Conservation (phyloP, 345 rosid species). For the Litchi chinensis region DNA sequence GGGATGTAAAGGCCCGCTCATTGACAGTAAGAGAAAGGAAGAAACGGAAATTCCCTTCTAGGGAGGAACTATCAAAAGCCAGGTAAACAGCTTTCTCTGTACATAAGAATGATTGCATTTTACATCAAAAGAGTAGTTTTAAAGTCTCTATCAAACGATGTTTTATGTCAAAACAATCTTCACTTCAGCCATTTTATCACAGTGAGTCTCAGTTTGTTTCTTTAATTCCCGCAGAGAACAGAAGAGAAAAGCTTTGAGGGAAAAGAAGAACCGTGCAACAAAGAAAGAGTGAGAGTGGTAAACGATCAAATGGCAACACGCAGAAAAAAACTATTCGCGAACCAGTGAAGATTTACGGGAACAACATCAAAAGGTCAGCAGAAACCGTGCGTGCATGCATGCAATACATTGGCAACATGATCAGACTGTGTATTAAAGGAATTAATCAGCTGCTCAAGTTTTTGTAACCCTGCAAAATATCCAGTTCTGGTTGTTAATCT, state of each 20-base stretch:
- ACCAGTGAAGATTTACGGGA: background rate
- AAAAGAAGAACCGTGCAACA: conserved; percentile 22
- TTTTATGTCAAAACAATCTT: background rate
- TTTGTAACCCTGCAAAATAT: background rate
- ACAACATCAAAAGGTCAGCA: background rate
- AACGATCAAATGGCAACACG: conserved; percentile 9
- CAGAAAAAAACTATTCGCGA: background rate
- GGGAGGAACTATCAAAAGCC: conserved; percentile 59
- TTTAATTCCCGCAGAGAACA: conserved; percentile 59
- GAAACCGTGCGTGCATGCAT: background rate
- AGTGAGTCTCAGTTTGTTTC: background rate
- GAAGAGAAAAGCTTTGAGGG: conserved; percentile 64
- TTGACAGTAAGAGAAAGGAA: conserved; percentile 33
- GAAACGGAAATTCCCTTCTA: conserved; percentile 58
- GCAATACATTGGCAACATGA: background rate
- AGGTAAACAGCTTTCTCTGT: conserved; percentile 43
- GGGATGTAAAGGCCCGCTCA: conserved; percentile 24
- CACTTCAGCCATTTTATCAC: background rate
- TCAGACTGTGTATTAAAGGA: background rate
- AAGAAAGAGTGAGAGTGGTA: conserved; percentile 11
- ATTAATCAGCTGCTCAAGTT: conserved; percentile 2
- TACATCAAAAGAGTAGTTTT: background rate
- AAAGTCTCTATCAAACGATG: background rate
- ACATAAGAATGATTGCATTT: background rate
- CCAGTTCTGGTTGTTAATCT: background rate